phyloP scores from a whole-genome alignment of 2,329 filamentous ascomycete genomes.

The Cytospora paraplurivora region DNA sequence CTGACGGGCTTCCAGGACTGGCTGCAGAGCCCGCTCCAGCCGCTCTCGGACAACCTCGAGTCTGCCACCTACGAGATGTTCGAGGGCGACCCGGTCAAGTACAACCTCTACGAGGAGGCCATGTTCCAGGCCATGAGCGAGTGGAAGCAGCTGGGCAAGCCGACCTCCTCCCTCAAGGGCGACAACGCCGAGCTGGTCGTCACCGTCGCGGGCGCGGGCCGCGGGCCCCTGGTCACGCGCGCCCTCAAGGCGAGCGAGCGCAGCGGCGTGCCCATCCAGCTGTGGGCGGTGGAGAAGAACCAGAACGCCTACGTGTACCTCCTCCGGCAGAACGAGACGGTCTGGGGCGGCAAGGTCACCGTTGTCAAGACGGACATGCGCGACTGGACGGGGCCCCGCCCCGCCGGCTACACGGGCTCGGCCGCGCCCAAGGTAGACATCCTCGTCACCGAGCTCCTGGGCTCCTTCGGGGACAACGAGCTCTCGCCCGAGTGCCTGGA shows the following conservation, averaged over 20 bases:
- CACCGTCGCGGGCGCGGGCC: slow-evolving; percentile 89
- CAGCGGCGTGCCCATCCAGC: slow-evolving; percentile 75
- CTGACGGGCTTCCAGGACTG: slow-evolving; percentile 79
- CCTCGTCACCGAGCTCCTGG: slow-evolving; percentile 88
- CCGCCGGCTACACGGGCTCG: slow-evolving; percentile 42
- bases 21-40: slow-evolving; percentile 91
- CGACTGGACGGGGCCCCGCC: slow-evolving; percentile 82
- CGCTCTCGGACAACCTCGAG: slow-evolving; percentile 92
- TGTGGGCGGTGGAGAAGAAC: slow-evolving; percentile 97
- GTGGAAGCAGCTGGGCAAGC: slow-evolving; percentile 72
- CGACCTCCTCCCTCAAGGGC: slow-evolving; percentile 63
- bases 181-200: slow-evolving; percentile 61
- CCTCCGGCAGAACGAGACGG: slow-evolving; percentile 77
- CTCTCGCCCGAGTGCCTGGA: slow-evolving; percentile 92
- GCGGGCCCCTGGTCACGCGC: slow-evolving; percentile 87
- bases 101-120: slow-evolving; percentile 90
- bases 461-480: slow-evolving; percentile 96
- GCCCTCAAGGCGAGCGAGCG: slow-evolving; percentile 77
- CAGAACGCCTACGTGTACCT: slow-evolving; percentile 95
- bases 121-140: slow-evolving; percentile 79
- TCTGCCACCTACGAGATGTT: slow-evolving; percentile 98
- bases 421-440: slow-evolving; percentile 76
- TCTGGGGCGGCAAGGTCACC: slow-evolving; percentile 80
- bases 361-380: slow-evolving; percentile 98
- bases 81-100: slow-evolving; percentile 97